phyloP scores from a whole-genome alignment of 2,329 filamentous ascomycete species.

The Fusarium sp. region DNA sequence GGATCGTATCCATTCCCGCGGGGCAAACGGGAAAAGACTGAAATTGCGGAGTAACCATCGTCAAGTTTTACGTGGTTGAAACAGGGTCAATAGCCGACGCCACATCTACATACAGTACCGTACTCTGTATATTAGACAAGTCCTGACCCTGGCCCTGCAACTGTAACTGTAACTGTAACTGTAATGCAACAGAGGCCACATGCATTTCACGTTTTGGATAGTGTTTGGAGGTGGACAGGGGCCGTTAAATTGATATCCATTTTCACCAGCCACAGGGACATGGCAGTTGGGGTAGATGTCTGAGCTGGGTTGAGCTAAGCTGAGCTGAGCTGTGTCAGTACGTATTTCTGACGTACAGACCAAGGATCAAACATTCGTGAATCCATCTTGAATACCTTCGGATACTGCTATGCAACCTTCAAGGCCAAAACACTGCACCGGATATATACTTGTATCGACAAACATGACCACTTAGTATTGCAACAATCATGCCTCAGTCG shows the following conservation, averaged over 20 bases:
- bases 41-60: slow-evolving; percentile 45
- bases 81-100: slow-evolving; percentile 43
- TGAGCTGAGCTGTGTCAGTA: background rate
- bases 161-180: background rate
- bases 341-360: background rate
- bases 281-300: background rate
- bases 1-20: slow-evolving; percentile 8
- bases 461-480: background rate
- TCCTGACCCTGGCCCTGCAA: background rate
- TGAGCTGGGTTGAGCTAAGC: background rate
- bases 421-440: background rate
- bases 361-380: background rate
- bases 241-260: background rate
- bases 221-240: slow-evolving; percentile 8
- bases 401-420: background rate
- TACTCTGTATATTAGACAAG: background rate
- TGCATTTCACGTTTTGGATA: slow-evolving; percentile 22
- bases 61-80: slow-evolving; percentile 42
- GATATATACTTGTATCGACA: background rate
- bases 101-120: slow-evolving; percentile 29
- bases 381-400: background rate
- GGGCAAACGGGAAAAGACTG: slow-evolving; percentile 29
- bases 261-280: background rate
- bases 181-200: background rate
- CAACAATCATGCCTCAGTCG: slow-evolving; percentile 53